These are phyloP conservation scores for Tulasnella sp. DNA, from an alignment of 768 basidiomycete genomes.

Conservation along the genomic window DNA sequence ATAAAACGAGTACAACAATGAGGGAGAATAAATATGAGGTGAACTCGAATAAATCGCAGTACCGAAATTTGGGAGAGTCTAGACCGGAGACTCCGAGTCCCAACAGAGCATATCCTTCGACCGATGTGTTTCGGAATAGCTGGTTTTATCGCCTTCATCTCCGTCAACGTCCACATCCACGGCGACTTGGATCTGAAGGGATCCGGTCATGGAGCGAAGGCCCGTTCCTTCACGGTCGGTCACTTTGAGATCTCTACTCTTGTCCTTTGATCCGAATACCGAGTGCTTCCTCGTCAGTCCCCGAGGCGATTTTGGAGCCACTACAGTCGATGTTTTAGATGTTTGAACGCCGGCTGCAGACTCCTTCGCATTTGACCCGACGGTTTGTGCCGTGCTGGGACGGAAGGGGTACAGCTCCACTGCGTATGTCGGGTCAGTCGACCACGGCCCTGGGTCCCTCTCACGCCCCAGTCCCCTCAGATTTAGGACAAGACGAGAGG, in stretches of 20 bases:
- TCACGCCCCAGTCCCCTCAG: background rate
- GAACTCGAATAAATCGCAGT: no score
- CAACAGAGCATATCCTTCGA: no score
- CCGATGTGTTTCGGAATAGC: no score
- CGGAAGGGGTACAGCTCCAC: background rate
- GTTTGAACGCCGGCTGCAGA: background rate
- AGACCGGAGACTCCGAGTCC: no score
- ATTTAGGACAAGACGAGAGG: constrained; percentile 9
- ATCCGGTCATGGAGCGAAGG: background rate
- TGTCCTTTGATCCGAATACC: no score
- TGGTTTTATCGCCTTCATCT: no score
- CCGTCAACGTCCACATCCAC: constrained; percentile 4
- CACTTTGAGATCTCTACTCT: no score
- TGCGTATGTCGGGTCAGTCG: background rate
- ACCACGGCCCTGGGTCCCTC: background rate
- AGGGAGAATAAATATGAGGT: no score
- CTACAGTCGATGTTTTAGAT: background rate
- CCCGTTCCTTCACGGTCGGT: background rate
- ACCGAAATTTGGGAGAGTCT: no score
- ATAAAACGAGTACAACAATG: no score
- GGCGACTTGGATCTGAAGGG: background rate
- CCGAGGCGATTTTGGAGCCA: background rate
- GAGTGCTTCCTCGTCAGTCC: background rate
- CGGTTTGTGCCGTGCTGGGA: background rate
- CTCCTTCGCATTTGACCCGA: background rate